Evolutionary conservation across 805 yeast genomes (phyloP), one percentile per base, ranked within the genome.

Genomic region (Pichia sporocuriosa): DNA sequence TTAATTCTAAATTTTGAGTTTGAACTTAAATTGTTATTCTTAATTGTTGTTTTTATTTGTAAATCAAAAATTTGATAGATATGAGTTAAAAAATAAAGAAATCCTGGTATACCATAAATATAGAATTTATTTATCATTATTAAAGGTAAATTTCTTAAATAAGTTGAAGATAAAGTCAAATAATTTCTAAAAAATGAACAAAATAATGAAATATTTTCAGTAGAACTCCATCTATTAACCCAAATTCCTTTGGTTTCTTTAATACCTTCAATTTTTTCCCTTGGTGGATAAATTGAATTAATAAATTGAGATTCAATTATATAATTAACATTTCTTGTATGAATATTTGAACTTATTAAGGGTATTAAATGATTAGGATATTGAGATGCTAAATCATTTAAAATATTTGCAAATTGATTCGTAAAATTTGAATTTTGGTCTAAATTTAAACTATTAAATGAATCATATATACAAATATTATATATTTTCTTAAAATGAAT

Each of bases 121-220:
- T 49, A 53, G n/a, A 32, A 42, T 24, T 44, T 43, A 27, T 32
- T 37, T 8, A 39, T 36, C 37, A 40, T 45, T 16, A 39, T 32
- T 4, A 37, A 23, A 4, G 51, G 49, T n/a, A 42, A 38, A 30
- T 38, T 43, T 24, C 44, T 50, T 26, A 57, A 20, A 40, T 51
- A 48, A 22, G 47, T 43, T 1, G 66, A 54, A 7, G 51, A 31
- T 6, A 72, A 52, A 16, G 48, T 54, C 15, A 76, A 54, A 51
- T 77, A 79, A 55, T 80, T 84, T 45, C 81, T 70, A 37, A 79
- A 62, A 47, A 80, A 80, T 1, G 84, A 74, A 45, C 71, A 68
- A 58, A 79, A 79, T 3, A 79, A 61, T 50, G 77, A 80, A 41
- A 76, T 65, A 24, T 51, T 52, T 46, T 77, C 82, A 43, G 71